Evolutionary conservation across 768 basidiomycete species (phyloP), one percentile per base, ranked within the genome.

Genomic region (Tylopilus sp.): DNA sequence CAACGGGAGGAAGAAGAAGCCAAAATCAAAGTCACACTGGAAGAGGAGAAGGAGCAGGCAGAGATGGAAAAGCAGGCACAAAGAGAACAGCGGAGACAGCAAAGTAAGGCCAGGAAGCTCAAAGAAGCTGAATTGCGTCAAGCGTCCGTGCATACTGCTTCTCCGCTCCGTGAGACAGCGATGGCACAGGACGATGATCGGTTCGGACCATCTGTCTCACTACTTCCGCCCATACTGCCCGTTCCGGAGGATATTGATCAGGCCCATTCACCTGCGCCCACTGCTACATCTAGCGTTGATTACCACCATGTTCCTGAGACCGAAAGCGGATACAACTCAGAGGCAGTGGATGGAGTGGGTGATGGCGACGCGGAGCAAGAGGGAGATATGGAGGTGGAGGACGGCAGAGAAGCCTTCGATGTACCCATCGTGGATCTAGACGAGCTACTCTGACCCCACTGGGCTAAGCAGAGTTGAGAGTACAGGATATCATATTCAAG

Each of bases 1-100:
- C 80, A 75, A n/a, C 67, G 73, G 26, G 92, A 95, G 54, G 95
- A 94, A 62, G 75, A 77, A 22, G 82, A 85, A 57, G 82, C 83
- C 4, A 76, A 75, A 41, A 56, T 64, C 13, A 78, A 75, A 9
- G 71, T 73, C 8, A 64, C 60, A 17, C 72, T 73, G 17, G 75
- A 66, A 44, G 67, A 60, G 0, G 77, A 80, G 54, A 74, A 72
- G n/a, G 79, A 79, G 38, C 80, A 76, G 57, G 47, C 31, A 11
- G 68, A 69, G 28, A 53, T 41, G 36, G 53, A 44, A 40, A 68
- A 61, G 55, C 76, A 73, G 49, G 71, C 72, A 9, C 75, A 76
- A 61, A 74, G 70, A 57, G 74, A 72, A 50, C 75, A 72, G 51
- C 80, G 77, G 57, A 78, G 75, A 23, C 69, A 75, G 47, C 79